phyloP scores from a whole-genome alignment of 208 protist genomes.

The Angomonas deanei region DNA sequence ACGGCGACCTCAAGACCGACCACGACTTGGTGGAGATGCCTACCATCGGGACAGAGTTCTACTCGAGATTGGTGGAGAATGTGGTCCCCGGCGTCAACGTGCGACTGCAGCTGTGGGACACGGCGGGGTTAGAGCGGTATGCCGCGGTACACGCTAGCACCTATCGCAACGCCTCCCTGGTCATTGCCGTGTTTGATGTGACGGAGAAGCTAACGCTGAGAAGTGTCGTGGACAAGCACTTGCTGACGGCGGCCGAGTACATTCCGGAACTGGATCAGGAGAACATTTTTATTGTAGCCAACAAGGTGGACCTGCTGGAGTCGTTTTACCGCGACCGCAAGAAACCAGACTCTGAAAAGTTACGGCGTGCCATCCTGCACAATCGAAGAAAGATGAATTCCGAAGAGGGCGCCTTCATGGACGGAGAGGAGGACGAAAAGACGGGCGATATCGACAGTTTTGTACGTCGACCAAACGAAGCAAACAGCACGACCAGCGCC shows the following conservation, averaged over 20 bases:
- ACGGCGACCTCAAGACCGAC: slow-evolving; percentile 3
- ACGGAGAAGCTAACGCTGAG: slow-evolving; percentile 88
- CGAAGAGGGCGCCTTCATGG: slow-evolving; percentile 14
- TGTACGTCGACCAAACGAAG: background rate
- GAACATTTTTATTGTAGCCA: slow-evolving; percentile 40
- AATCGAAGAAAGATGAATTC: slow-evolving; percentile 5
- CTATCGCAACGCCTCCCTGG: slow-evolving; percentile 86
- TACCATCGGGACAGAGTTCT: slow-evolving; percentile 68
- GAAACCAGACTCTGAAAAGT: slow-evolving; percentile 2
- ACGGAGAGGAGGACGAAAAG: slow-evolving; percentile 9
- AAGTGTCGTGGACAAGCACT: slow-evolving; percentile 22
- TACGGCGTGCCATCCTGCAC: slow-evolving; percentile 2
- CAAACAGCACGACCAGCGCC: background rate
- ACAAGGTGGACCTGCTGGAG: slow-evolving; percentile 44
- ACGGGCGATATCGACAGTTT: slow-evolving; percentile 1
- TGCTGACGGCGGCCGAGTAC: slow-evolving; percentile 20
- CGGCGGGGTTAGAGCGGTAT: slow-evolving; percentile 92
- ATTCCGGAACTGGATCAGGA: slow-evolving; percentile 31
- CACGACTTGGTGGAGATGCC: slow-evolving; percentile 12
- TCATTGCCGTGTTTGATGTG: slow-evolving; percentile 96
- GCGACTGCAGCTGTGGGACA: slow-evolving; percentile 76
- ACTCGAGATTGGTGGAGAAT: slow-evolving; percentile 21
- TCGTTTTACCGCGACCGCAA: background rate
- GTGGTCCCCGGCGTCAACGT: slow-evolving; percentile 28
- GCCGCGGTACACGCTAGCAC: slow-evolving; percentile 87